These are phyloP conservation scores for Claviceps sp. DNA, from an alignment of 2,329 filamentous ascomycete species.

Conservation along the genomic window DNA sequence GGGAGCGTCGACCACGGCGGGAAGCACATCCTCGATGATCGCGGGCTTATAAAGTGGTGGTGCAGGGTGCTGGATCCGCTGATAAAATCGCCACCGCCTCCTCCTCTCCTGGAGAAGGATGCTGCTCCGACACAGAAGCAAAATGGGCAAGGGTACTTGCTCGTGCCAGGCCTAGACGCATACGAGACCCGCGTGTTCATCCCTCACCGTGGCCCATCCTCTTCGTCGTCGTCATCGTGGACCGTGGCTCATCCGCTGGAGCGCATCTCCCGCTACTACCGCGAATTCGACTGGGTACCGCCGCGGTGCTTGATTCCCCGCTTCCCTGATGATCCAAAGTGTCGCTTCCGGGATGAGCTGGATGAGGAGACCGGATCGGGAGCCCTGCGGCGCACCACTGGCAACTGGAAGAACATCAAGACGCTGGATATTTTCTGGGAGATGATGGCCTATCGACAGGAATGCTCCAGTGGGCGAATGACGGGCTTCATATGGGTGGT, in stretches of 20 bases:
- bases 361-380: conserved; percentile 62
- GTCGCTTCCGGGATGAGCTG: conserved; percentile 74
- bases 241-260: conserved; percentile 61
- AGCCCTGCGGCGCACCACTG: conserved; percentile 38
- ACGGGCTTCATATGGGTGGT: conserved; percentile 95
- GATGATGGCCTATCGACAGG: conserved; percentile 91
- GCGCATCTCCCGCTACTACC: conserved; percentile 46
- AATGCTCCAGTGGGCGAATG: conserved; percentile 82
- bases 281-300: conserved; percentile 47
- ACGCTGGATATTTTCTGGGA: conserved; percentile 95
- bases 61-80: conserved; percentile 74
- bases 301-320: conserved; percentile 76
- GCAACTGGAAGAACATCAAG: conserved; percentile 71
- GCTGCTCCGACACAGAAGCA: conserved; percentile 27
- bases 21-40: conserved; percentile 87
- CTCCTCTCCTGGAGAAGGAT: conserved; percentile 23
- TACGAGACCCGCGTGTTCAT: conserved; percentile 70
- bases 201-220: conserved; percentile 37
- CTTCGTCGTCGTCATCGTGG: conserved; percentile 36
- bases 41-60: conserved; percentile 91
- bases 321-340: conserved; percentile 92
- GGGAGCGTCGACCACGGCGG: conserved; percentile 71
- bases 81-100: conserved; percentile 36
- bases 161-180: conserved; percentile 76
- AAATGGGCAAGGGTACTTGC: conserved; percentile 50